Evolutionary conservation across 106 monocot genomes (phyloP).

Genomic region (Phalaenopsis aphrodite): DNA sequence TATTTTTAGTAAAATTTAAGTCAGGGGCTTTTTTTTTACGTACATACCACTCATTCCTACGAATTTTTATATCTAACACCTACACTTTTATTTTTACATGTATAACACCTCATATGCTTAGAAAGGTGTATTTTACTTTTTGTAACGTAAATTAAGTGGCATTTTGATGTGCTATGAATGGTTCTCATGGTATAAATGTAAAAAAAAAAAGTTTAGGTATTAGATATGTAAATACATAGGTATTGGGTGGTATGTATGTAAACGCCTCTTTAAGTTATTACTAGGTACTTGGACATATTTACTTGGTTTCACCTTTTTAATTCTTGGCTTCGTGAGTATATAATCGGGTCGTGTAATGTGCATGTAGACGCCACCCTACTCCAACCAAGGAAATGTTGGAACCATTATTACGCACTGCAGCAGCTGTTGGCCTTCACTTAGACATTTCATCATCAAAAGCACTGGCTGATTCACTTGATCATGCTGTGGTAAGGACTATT

Average conservation of each 20-base stretch:
- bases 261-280: not conserved
- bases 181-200: too few relatives aligned
- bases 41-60: too few relatives aligned
- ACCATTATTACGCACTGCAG: slow-evolving; percentile 78
- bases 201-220: too few relatives aligned
- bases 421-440: slow-evolving; percentile 79
- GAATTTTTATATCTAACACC: too few relatives aligned
- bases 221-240: too few relatives aligned
- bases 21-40: too few relatives aligned
- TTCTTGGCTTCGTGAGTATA: not conserved
- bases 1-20: not conserved
- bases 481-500: slow-evolving; percentile 58
- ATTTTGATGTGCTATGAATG: too few relatives aligned
- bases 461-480: slow-evolving; percentile 93
- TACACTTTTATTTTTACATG: too few relatives aligned
- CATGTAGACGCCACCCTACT: slow-evolving; percentile 77
- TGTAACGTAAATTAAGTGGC: too few relatives aligned
- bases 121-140: too few relatives aligned
- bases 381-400: slow-evolving; percentile 99
- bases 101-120: too few relatives aligned
- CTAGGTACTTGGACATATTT: not conserved
- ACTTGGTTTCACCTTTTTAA: not conserved
- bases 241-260: too few relatives aligned
- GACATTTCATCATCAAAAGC: slow-evolving; percentile 93
- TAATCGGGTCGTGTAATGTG: slow-evolving; percentile 11